Evolutionary conservation across 2,329 filamentous ascomycete genomes (phyloP), one percentile per base, ranked within the genome.

Genomic region (Neoscytalidium dimidiatum): DNA sequence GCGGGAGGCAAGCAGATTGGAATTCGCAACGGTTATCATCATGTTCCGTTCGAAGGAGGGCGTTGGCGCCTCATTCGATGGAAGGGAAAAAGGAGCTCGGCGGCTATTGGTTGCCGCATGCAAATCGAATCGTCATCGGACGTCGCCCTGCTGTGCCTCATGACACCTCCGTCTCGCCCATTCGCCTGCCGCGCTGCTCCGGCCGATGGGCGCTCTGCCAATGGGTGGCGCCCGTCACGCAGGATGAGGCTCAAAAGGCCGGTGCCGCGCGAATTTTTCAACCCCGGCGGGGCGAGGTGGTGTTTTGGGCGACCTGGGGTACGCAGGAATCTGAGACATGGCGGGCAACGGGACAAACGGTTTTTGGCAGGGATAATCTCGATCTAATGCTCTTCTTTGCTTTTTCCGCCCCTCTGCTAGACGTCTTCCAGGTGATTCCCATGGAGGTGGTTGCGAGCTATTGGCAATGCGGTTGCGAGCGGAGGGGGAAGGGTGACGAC

Each of bases 21-120:
- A 60, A n/a, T n/a, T 41, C 21, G 38, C 56, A 60, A 60, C 41
- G 56, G 56, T 41, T 33, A 60, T 60, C 56, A 46, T 19, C 56
- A 60, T 23, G 26, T 33, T 41, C 17, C 38, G n/a, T 9, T 46
- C 53, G 23, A 5, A 44, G 14, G 29, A 17, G 13, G 13, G 21
- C 38, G 21, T 13, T 17, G 23, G 35, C 35, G 52, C 31, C 52
- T 41, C 33, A 11, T 41, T 38, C 19, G 31, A 23, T 17, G 17
- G 19, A 13, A 57, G 21, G 11, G 19, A 31, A n/a, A 14, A 57
- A 28, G 21, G 29, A 41, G 35, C 35, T 43, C 52, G 3, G 14
- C 23, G 8, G 21, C 23, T 17, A 58, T 58, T 58, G 53, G 53
- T 17, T 28, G 38, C 17, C 14, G 53, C 26, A 26, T 17, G 23